These are phyloP conservation scores for Zoysia pacifica DNA, from an alignment of 176 grass and related monocot genomes.

Conservation along the genomic window DNA sequence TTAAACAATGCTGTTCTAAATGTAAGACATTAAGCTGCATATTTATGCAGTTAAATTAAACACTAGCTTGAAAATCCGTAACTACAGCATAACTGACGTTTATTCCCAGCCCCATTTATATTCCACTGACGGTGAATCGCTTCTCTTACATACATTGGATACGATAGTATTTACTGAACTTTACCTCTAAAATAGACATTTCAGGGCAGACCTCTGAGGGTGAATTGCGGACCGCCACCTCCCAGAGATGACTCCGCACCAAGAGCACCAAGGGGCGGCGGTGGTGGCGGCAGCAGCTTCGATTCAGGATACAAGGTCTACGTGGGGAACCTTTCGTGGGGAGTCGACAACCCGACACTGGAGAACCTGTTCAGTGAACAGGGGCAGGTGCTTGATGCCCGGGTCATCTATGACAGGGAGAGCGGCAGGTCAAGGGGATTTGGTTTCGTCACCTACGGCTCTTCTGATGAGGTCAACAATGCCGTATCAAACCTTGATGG, in stretches of 20 bases:
- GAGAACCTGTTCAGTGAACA: conserved; percentile 86
- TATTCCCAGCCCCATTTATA: neutral
- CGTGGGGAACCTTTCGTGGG: conserved; percentile 92
- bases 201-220: conserved; percentile 76
- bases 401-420: conserved; percentile 84
- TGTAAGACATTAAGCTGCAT: neutral
- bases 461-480: conserved; percentile 60
- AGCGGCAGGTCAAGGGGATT: conserved; percentile 93
- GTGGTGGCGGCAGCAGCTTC: conserved; percentile 16
- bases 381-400: conserved; percentile 75
- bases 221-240: conserved; percentile 78
- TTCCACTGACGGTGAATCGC: neutral
- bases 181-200: conserved; percentile 54
- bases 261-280: conserved; percentile 55
- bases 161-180: conserved; percentile 1
- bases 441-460: conserved; percentile 84
- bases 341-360: conserved; percentile 82
- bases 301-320: conserved; percentile 68
- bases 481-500: conserved; percentile 85
- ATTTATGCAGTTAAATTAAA: neutral
- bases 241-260: conserved; percentile 53
- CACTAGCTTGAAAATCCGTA: neutral
- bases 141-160: conserved; percentile 10
- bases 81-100: neutral
- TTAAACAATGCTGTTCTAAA: neutral